Conservation (phyloP, 2,329 filamentous ascomycete species). For the Claviceps sp. region DNA sequence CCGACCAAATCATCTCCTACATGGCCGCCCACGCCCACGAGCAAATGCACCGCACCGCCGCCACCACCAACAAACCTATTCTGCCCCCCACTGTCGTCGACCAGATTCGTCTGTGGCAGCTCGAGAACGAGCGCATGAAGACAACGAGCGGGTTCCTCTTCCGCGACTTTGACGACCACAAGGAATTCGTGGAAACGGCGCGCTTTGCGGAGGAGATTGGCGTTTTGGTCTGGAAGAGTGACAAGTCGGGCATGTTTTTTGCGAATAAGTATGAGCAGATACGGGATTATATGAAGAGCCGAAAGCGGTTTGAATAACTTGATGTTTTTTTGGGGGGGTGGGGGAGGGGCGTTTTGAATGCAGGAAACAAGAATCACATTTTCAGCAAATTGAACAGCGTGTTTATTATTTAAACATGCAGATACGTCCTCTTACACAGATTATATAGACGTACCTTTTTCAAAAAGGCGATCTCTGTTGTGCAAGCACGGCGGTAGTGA, state of each 20-base stretch:
- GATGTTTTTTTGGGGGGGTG: neutral
- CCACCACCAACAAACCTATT: slow-evolving; percentile 48
- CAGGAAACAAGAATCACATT: no score
- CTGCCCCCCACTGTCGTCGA: slow-evolving; percentile 93
- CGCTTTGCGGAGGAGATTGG: slow-evolving; percentile 83
- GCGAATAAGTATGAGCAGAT: slow-evolving; percentile 86
- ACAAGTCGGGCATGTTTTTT: slow-evolving; percentile 74
- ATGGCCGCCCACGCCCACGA: slow-evolving; percentile 87
- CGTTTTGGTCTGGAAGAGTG: slow-evolving; percentile 76
- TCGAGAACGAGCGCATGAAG: slow-evolving; percentile 90
- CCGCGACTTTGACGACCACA: slow-evolving; percentile 64
- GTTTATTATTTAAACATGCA: no score
- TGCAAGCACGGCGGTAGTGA: no score
- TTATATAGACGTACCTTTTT: no score
- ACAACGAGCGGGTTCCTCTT: slow-evolving; percentile 75
- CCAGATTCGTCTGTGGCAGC: slow-evolving; percentile 94
- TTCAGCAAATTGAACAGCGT: no score
- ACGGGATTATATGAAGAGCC: slow-evolving; percentile 59
- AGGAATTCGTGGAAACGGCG: slow-evolving; percentile 57
- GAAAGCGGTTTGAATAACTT: slow-evolving; percentile 35
- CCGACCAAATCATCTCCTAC: slow-evolving; percentile 90
- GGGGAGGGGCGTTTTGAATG: no score
- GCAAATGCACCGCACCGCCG: slow-evolving; percentile 64
- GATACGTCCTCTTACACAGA: no score
- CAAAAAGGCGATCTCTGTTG: no score